phyloP scores from a whole-genome alignment of 345 rosid species.

The rapeseed (Brassica napus) region DNA sequence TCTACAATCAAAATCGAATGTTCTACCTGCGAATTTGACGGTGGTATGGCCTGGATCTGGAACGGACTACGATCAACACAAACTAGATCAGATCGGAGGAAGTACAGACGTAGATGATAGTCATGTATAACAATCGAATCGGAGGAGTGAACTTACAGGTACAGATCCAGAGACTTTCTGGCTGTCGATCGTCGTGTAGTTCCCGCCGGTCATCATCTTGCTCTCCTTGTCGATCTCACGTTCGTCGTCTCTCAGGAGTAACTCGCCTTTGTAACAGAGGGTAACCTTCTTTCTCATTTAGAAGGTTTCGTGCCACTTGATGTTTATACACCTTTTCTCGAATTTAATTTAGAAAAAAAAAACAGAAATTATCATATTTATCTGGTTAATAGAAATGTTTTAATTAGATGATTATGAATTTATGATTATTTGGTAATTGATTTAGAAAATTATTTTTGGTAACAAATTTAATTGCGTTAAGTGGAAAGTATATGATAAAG shows the following conservation, averaged over 20 bases:
- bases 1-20: not conserved
- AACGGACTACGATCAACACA: slow-evolving; percentile 63
- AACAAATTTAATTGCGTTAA: not conserved
- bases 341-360: not conserved
- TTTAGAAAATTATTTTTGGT: not conserved
- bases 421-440: not conserved
- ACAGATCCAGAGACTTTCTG: slow-evolving; percentile 95
- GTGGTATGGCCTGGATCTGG: slow-evolving; percentile 72
- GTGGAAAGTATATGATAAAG: not conserved
- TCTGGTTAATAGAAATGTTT: not conserved
- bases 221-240: slow-evolving; percentile 7
- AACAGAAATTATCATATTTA: not conserved
- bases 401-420: too few relatives aligned
- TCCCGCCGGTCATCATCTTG: slow-evolving; percentile 90
- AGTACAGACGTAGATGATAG: not conserved
- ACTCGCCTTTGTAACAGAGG: not conserved
- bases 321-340: not conserved
- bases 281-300: slow-evolving; percentile 12
- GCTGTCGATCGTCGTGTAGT: slow-evolving; percentile 80
- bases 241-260: not conserved
- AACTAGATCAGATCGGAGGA: slow-evolving; percentile 41
- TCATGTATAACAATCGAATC: not conserved
- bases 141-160: slow-evolving; percentile 54
- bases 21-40: slow-evolving; percentile 72
- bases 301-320: slow-evolving; percentile 9